Conservation (phyloP, 2,329 filamentous ascomycete genomes). For the Coniochaeta pulveracea region DNA sequence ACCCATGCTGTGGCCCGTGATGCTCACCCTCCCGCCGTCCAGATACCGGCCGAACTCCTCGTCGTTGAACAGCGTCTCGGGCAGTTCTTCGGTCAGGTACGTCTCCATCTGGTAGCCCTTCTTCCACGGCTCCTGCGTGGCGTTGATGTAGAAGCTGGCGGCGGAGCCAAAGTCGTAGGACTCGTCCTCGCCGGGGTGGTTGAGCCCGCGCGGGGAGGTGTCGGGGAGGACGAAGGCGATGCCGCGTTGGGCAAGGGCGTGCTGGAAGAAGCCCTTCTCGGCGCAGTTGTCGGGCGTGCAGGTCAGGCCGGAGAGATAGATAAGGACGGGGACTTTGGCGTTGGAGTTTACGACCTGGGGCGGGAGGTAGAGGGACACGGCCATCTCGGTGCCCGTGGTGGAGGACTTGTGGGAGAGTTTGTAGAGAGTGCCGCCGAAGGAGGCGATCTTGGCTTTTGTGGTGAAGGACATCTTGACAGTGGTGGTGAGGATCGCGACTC, state of each 20-base stretch:
- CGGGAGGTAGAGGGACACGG: conserved; percentile 84
- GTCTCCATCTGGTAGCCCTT: conserved; percentile 87
- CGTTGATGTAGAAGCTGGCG: conserved; percentile 92
- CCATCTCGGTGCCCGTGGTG: conserved; percentile 78
- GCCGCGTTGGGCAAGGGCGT: conserved; percentile 64
- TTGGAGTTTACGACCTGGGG: conserved; percentile 47
- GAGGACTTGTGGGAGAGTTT: conserved; percentile 82
- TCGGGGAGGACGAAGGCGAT: conserved; percentile 94
- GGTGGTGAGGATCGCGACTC: too few species aligned
- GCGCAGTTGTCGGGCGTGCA: conserved; percentile 84
- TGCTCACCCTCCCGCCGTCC: conserved; percentile 61
- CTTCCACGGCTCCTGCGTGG: conserved; percentile 61
- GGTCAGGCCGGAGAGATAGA: conserved; percentile 90
- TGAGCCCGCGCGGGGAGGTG: conserved; percentile 78
- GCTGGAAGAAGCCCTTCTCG: conserved; percentile 85
- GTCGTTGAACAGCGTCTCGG: conserved; percentile 56
- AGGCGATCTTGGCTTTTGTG: conserved; percentile 79
- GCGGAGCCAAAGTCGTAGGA: conserved; percentile 84
- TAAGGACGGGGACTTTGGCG: conserved; percentile 67
- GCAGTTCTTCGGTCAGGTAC: conserved; percentile 87
- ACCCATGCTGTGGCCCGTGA: conserved; percentile 94
- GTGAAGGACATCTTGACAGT: conserved; percentile 62
- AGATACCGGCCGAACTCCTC: conserved; percentile 54
- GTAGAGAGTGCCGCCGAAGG: conserved; percentile 87
- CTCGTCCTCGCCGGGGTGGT: conserved; percentile 76